Conservation (phyloP, 2,329 filamentous ascomycete genomes). For the Raffaelea ambrosiae region DNA sequence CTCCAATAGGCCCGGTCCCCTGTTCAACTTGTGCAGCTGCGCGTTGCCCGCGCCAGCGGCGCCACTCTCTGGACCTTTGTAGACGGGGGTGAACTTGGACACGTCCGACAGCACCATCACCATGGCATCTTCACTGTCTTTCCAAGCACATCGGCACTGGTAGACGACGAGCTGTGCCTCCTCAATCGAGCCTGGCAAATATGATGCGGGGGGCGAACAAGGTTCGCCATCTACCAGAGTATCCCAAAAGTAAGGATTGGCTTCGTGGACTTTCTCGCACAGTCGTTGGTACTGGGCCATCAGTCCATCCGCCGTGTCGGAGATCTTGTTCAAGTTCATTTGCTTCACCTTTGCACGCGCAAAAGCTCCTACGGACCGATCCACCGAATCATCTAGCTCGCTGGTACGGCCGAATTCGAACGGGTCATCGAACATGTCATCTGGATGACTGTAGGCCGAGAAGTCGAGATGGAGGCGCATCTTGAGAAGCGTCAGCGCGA, state of each 20-base stretch:
- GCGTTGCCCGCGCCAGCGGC: too few relatives aligned
- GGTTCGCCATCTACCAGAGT: constrained; percentile 6
- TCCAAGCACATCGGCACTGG: constrained; percentile 11
- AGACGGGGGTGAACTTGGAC: background rate
- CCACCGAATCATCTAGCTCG: too few relatives aligned
- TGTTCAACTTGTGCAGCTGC: too few relatives aligned
- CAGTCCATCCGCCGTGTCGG: too few relatives aligned
- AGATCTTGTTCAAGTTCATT: too few relatives aligned
- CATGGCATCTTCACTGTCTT: constrained; percentile 12
- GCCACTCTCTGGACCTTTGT: background rate
- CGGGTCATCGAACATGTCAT: background rate
- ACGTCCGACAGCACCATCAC: constrained; percentile 10
- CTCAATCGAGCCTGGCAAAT: background rate
- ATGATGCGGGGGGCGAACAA: background rate
- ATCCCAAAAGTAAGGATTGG: constrained; percentile 14
- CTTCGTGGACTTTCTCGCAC: constrained; percentile 7
- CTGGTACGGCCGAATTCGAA: background rate
- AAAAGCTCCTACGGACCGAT: too few relatives aligned
- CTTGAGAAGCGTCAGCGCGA: constrained; percentile 15
- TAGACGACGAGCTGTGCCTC: constrained; percentile 10
- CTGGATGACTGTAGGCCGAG: background rate
- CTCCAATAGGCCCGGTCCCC: too few relatives aligned
- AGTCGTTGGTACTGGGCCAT: constrained; percentile 10
- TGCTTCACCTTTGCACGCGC: too few relatives aligned
- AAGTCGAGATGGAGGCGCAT: constrained; percentile 13